A percentile compares a stretch with the other conserved stretches of the same genome.
phyloP scores from a whole-genome alignment of 2,329 filamentous ascomycete species.

The Penicillium psychrosexuale region DNA sequence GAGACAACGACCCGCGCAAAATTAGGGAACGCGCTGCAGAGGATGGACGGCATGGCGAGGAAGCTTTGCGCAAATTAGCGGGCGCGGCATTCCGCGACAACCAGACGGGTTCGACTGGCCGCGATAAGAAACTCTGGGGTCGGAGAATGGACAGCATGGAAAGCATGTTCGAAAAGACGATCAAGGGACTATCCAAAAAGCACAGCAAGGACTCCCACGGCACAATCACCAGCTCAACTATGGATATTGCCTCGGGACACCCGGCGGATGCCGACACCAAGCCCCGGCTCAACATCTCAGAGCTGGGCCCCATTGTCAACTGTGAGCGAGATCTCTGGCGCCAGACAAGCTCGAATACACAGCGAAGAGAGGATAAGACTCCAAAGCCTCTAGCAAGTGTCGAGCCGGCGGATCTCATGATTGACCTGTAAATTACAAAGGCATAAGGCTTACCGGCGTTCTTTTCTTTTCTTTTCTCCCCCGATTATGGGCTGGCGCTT shows the following conservation, averaged over 20 bases:
- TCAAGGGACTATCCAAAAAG: constrained; percentile 49
- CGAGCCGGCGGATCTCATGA: constrained; percentile 24
- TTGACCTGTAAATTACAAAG: constrained; percentile 20
- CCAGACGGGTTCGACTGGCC: constrained; percentile 40
- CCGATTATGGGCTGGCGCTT: constrained; percentile 15
- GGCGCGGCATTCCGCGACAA: constrained; percentile 48
- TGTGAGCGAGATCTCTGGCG: constrained; percentile 60
- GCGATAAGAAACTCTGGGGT: constrained; percentile 42
- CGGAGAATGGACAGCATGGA: constrained; percentile 44
- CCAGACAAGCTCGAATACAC: constrained; percentile 39
- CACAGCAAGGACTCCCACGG: constrained; percentile 30
- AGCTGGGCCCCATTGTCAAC: constrained; percentile 55
- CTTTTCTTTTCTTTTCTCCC: constrained; percentile 1
- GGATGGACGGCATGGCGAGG: constrained; percentile 63
- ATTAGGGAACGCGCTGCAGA: constrained; percentile 63
- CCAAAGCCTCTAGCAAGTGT: constrained; percentile 23
- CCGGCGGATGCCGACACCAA: constrained; percentile 28
- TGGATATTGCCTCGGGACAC: constrained; percentile 31
- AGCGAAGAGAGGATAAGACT: constrained; percentile 35
- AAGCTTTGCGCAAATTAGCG: constrained; percentile 60
- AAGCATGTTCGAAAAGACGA: constrained; percentile 55
- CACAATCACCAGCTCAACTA: constrained; percentile 15
- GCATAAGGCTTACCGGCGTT: constrained; percentile 16
- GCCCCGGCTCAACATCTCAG: constrained; percentile 29
- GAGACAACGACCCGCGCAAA: constrained; percentile 58